Evolutionary conservation across 129 eudicot species (phyloP), one percentile per base, ranked within the genome.

Genomic region (Rutidosis leptorrhynchoides): DNA sequence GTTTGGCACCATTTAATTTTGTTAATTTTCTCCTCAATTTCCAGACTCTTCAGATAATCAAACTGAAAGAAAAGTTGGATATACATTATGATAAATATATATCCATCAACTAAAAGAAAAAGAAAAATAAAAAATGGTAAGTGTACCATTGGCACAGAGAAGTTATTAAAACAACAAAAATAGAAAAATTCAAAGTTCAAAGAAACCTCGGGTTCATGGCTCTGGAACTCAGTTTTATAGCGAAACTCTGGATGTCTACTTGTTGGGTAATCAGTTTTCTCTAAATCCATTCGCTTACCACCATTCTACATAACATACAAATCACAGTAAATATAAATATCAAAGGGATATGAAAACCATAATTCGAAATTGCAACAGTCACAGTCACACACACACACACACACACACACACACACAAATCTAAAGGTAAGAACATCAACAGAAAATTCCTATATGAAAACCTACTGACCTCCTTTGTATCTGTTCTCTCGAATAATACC

Each of bases 161-260:
- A 22, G 58, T 16, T 11, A 10, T n/a, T 15, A 11, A n/a, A n/a
- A n/a, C n/a, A n/a, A n/a, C n/a, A n/a, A n/a, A n/a, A n/a, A n/a
- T n/a, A n/a, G n/a, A n/a, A n/a, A n/a, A n/a, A n/a, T n/a, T n/a
- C n/a, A n/a, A n/a, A n/a, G n/a, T n/a, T n/a, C n/a, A n/a, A n/a
- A n/a, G 33, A 52, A 79, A 94, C 99, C 99, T 94, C 99, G 12
- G 99, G 99, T 72, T 94, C 99, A 77, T 94, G 99, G 71, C 99
- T 89, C 77, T 94, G 99, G 68, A 94, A 94, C 75, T 94, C 99
- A 2, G 99, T 94, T 80, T 94, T 94, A 80, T 94, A 94, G 27
- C 95, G 97, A 67, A 94, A 94, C 77, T 89, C 99, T 5, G 99
- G 97, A 78, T 94, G 99, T 78, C 88, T 88, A 68, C 81, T 83